A percentile compares a stretch with the other conserved stretches of the same genome.
Evolutionary conservation across 495 filamentous ascomycete genomes (phyloP).

Genomic region (Staphylotrichum tortipilum): DNA sequence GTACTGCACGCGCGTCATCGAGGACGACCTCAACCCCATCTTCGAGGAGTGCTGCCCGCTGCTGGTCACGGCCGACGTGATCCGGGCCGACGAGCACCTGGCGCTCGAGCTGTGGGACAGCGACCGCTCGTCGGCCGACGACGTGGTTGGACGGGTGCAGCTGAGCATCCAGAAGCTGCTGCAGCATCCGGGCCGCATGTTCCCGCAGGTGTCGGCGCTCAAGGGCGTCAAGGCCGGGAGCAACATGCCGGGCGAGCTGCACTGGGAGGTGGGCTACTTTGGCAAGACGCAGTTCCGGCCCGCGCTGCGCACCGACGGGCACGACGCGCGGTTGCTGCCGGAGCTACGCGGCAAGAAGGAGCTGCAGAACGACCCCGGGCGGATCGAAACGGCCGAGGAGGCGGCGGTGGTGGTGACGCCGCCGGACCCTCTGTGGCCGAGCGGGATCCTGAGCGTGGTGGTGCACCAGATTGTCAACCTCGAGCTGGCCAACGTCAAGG

Average conservation of each 20-base stretch:
- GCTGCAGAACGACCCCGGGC: conserved; percentile 82
- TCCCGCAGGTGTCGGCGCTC: conserved; percentile 79
- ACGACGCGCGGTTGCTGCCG: conserved; percentile 65
- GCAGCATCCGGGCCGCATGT: conserved; percentile 86
- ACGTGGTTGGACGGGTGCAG: conserved; percentile 90
- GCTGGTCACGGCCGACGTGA: conserved; percentile 74
- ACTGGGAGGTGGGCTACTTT: conserved; percentile 95
- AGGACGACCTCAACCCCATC: conserved; percentile 86
- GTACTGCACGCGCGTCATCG: conserved; percentile 93
- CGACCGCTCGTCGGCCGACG: conserved; percentile 78
- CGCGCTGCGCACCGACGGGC: conserved; percentile 77
- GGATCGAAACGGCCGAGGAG: conserved; percentile 63
- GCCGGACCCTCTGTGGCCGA: conserved; percentile 89
- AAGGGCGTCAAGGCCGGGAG: conserved; percentile 71
- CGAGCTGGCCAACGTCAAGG: conserved; percentile 73
- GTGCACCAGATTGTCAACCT: conserved; percentile 94
- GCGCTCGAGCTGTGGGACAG: conserved; percentile 95
- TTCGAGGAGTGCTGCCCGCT: conserved; percentile 88
- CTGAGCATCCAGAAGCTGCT: conserved; percentile 90
- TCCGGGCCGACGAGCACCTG: conserved; percentile 87
- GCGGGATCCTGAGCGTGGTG: conserved; percentile 71
- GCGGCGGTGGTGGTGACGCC: conserved; percentile 83
- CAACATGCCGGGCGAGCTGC: conserved; percentile 84
- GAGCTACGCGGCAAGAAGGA: conserved; percentile 62
- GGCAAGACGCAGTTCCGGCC: conserved; percentile 76